Base-by-base conservation (phyloP, 2,329 filamentous ascomycete genomes). In the Stemphylium vesicarium region DNA sequence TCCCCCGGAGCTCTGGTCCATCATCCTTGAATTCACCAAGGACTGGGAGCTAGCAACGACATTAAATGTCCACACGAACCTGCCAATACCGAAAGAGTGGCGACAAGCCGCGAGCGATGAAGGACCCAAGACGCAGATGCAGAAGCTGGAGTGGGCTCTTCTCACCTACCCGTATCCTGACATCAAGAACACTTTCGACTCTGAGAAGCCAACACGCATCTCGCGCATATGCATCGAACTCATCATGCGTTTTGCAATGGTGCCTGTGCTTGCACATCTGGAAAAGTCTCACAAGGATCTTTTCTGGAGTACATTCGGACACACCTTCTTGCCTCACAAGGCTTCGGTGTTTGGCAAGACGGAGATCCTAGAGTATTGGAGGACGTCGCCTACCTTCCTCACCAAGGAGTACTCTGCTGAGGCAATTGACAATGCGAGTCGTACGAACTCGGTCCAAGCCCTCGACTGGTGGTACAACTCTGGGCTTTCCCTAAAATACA, bases 1-100 rank as follows among this genome's bases (percentile, higher is more conserved):
- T 1, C 94, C 94, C 0, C 86, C 90, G 0, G 94, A 98, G 75
- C 84, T 97, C 35, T 96, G 93, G 92, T 89, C 89, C 29, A 89
- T 94, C 53, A 89, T 98, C 42, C 86, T 97, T 38, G 90, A 96
- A 61, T 86, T 88, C 59, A 85, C 92, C 0, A 87, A 87, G 38
- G 94, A 98, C 73, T 98, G 94, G 94, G 94, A 97, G 76, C 81
- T 96, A 16, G 90, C 94, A 9, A 88, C 88, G 62, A 88, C 90
- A 0, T 80, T 97, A 5, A 88, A 90, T 52, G 85, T 97, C 39
- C 94, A 90, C 69, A 92, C 92, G 1, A 92, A 85, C 50, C 79
- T 96, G 5, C 83, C 86, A 1, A 85, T 88, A 57, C 92, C 94
- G 0, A 75, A 80, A 32, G 85, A 90, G 63, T 96, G 92, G 92